Evolutionary conservation across 2,329 filamentous ascomycete species (phyloP), one percentile per base, ranked within the genome.

Genomic region (Albifimbria verrucaria): DNA sequence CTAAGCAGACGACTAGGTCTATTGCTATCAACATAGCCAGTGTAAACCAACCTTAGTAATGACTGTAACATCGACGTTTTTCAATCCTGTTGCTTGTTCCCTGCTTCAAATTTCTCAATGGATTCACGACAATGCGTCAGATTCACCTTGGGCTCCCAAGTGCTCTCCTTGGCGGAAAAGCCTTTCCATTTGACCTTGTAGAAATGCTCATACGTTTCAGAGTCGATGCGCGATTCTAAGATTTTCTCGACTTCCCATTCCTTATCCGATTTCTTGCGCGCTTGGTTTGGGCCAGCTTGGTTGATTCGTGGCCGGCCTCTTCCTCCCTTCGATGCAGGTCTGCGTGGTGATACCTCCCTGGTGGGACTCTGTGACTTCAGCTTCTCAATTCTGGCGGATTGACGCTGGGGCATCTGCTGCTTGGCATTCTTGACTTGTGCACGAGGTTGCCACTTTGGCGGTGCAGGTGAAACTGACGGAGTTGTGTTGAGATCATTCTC

Each of bases 121-220:
- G 73, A 56, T 2, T 59, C 57, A 10, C 55, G 52, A 51, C 77
- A 78, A 3, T 75, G 69, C 0, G 48, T 50, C 18, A 83, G 59
- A 52, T 81, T 75, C 18, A 52, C 61, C 59, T 69, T 73, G 2
- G 77, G 77, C 66, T 82, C 80, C 81, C 81, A 84, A 0, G 79
- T 82, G 53, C 76, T 81, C 1, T 77, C 62, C 18, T 68, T 64
- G 1, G 59, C 55, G 0, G 68, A 49, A 51, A 71, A 83, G 0
- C 76, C 77, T 57, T 75, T 73, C 81, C 81, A 84, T 62, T 83
- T 81, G 50, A 85, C 72, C 3, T 68, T 55, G 61, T 78, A 84
- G 59, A 73, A 63, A 55, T 72, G 67, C 54, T 71, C 62, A 55
- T 67, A 66, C 1, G 70, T 72, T 5, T 64, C 61, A 7, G 59